phyloP scores from a whole-genome alignment of 192 early-diverging fungal genomes.

The Geosiphon pyriformis region DNA sequence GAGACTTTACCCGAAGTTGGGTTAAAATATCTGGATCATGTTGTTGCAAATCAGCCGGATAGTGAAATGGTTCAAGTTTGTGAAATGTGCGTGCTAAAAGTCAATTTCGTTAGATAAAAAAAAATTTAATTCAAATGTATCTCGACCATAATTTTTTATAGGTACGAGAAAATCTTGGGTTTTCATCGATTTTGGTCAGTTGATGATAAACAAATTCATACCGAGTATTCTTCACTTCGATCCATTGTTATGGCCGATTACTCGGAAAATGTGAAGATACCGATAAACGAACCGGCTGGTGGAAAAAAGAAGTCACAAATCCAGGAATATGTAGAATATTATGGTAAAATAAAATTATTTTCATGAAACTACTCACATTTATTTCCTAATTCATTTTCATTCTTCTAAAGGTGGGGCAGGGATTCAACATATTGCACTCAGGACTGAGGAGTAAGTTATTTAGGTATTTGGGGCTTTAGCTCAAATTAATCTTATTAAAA shows the following conservation, averaged over 20 bases:
- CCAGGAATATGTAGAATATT: constrained; percentile 85
- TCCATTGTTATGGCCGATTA: constrained; percentile 95
- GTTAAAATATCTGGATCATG: constrained; percentile 82
- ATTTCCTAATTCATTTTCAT: no score
- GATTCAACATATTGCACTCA: constrained; percentile 92
- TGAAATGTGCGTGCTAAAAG: constrained; percentile 42
- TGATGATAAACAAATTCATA: constrained; percentile 93
- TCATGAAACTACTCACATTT: no score
- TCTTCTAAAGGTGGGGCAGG: constrained; percentile 60
- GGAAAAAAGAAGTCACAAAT: constrained; percentile 96
- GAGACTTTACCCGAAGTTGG: constrained; percentile 59
- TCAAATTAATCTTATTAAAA: not conserved
- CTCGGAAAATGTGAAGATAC: constrained; percentile 90
- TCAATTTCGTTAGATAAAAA: not conserved
- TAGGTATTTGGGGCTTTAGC: not conserved
- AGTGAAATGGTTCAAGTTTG: constrained; percentile 79
- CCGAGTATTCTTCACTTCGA: constrained; percentile 89
- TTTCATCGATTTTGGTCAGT: constrained; percentile 99
- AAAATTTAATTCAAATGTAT: not conserved
- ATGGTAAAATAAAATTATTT: constrained; percentile 57
- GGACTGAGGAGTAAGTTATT: constrained; percentile 50
- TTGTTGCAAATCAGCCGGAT: constrained; percentile 94
- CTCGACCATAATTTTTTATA: not conserved
- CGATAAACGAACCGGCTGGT: constrained; percentile 93
- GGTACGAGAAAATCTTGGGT: constrained; percentile 84